Evolutionary conservation across 306 rosid species (phyloP), one percentile per base, ranked within the genome.

Genomic region (Malus orientalis): DNA sequence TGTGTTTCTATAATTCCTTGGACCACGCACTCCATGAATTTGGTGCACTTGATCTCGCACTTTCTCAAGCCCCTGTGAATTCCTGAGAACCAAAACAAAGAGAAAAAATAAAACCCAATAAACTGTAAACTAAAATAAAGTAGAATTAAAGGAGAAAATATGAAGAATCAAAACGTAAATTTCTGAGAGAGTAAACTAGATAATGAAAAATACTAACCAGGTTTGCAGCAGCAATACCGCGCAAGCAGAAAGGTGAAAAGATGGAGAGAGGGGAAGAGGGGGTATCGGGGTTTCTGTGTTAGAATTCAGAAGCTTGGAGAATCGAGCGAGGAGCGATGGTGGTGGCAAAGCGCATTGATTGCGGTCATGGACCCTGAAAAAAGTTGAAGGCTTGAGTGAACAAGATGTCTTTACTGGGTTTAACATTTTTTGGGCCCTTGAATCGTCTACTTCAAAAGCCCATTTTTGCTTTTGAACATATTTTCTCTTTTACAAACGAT

Each of bases 1-100:
- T 90, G 94, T 20, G 98, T 94, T 86, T 91, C 98, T 68, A 94
- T 90, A 67, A 90, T 91, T 47, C 96, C 98, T 76, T 94, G 97
- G 80, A 91, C 97, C 73, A 94, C 96, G 63, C 97, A 94, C 89
- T 91, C 98, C 96, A 94, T 91, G 73, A 44, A 61, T 53, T 66
- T 42, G 81, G 54, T 63, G 29, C 25, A 19, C 15, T 36, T 38
- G 44, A 40, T 67, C 69, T 23, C 78, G 66, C 30, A 45, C 32
- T 62, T 70, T 13, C 51, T n/a, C 36, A 57, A 57, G 10, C 6
- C 29, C 71, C 65, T 20, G n/a, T 22, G 53, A 57, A 57, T 10
- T 40, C 51, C 71, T 15, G 10, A 63, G 30, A 63, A 20, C 5
- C 38, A 63, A 63, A 63, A 29, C 67, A 8, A 60, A 12, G 36